Conservation (phyloP, 1,139 yeast species). For the Kodamaea arcana region DNA sequence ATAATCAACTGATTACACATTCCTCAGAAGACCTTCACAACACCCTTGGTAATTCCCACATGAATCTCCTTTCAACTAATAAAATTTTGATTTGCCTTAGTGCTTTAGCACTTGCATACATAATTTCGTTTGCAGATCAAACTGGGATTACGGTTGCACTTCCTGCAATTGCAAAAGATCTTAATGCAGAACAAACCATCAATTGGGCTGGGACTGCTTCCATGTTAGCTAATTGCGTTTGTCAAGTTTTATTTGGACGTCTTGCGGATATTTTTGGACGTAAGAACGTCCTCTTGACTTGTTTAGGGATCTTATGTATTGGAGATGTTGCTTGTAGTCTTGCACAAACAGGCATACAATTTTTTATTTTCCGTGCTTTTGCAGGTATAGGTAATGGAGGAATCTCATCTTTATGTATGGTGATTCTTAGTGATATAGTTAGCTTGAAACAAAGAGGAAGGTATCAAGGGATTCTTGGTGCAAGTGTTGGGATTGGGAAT, state of each 20-base stretch:
- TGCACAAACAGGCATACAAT: conserved; percentile 31
- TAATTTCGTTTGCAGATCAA: conserved; percentile 36
- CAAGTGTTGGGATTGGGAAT: conserved; percentile 49
- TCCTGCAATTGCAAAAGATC: conserved; percentile 36
- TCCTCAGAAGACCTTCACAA: conserved; percentile 16
- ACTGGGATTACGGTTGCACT: conserved; percentile 42
- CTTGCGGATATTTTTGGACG: conserved; percentile 46
- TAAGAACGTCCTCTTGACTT: conserved; percentile 32
- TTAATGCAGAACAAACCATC: conserved; percentile 34
- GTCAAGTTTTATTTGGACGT: conserved; percentile 39
- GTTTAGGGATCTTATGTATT: conserved; percentile 32
- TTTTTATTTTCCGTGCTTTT: conserved; percentile 39
- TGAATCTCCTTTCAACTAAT: conserved; percentile 29
- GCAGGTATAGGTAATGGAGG: conserved; percentile 48
- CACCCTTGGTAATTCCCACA: conserved; percentile 36
- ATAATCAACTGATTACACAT: too few relatives aligned
- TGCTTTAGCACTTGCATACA: conserved; percentile 22
- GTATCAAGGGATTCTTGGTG: conserved; percentile 47
- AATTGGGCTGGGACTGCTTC: conserved; percentile 49
- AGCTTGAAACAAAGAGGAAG: conserved; percentile 41
- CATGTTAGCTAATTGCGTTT: conserved; percentile 43
- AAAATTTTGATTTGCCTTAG: conserved; percentile 27
- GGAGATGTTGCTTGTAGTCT: conserved; percentile 44
- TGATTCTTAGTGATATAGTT: conserved; percentile 40
- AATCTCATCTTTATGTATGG: conserved; percentile 39